These are phyloP conservation scores for Pythium biforme DNA, from an alignment of 352 stramenopile species.

Conservation along the genomic window DNA sequence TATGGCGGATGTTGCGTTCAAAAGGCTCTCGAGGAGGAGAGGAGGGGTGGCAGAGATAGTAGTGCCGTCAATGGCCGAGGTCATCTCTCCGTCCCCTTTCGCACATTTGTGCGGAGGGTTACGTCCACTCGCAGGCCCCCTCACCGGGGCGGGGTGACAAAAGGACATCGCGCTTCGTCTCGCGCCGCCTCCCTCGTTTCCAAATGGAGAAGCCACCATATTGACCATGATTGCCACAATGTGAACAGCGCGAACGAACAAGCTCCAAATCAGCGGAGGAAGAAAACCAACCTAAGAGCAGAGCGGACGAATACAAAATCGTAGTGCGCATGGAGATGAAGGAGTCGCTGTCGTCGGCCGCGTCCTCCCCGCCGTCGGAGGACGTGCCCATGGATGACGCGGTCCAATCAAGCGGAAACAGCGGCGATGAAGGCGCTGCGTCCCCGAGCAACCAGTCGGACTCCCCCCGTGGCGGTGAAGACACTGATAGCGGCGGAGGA, in stretches of 20 bases:
- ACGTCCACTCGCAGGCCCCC: neutral
- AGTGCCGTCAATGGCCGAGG: constrained; percentile 10
- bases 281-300: no score
- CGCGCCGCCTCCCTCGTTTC: neutral
- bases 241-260: neutral
- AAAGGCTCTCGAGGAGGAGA: neutral
- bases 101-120: neutral
- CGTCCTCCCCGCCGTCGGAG: constrained; percentile 9
- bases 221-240: constrained; percentile 1
- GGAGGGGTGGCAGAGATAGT: neutral
- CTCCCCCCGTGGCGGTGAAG: neutral
- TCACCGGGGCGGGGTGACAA: constrained; percentile 9
- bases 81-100: constrained; percentile 15
- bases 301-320: neutral
- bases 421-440: constrained; percentile 1
- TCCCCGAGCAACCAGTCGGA: constrained; percentile 5
- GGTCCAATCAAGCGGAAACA: constrained; percentile 7
- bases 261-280: no score
- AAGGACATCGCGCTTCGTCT: neutral
- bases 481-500: constrained; percentile 4
- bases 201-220: neutral
- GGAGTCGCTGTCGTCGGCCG: constrained; percentile 3
- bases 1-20: neutral
- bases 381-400: constrained; percentile 15
- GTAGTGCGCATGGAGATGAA: constrained; percentile 4